These are phyloP conservation scores for Botrytis byssoidea DNA, from an alignment of 2,329 filamentous ascomycete species.

Conservation along the genomic window DNA sequence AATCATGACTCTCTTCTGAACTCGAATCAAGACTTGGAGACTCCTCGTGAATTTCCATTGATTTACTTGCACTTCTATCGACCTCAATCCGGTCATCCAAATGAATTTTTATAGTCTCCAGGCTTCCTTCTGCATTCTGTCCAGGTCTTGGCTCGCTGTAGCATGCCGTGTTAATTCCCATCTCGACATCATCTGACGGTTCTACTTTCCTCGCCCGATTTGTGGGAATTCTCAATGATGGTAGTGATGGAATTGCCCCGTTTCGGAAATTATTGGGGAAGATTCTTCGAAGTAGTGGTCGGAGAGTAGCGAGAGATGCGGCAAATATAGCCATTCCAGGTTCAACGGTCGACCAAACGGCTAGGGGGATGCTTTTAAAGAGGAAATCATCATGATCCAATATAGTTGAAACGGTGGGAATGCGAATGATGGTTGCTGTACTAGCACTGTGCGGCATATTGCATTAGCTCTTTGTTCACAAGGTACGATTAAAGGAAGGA, in stretches of 20 bases:
- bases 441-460: not conserved
- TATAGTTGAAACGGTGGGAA: not conserved
- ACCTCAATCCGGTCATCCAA: not conserved
- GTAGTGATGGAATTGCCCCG: not conserved
- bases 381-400: not conserved
- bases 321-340: slow-evolving; percentile 1
- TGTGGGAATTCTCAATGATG: not conserved
- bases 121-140: not conserved
- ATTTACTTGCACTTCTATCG: not conserved
- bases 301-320: slow-evolving; percentile 5
- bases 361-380: not conserved
- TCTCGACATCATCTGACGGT: not conserved
- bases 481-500: not conserved
- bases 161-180: not conserved
- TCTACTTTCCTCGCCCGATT: not conserved
- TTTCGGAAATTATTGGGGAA: not conserved
- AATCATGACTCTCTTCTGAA: not conserved
- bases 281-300: not conserved
- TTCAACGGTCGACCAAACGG: not conserved
- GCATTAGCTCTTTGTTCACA: not conserved
- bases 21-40: not conserved
- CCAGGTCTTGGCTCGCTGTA: not conserved
- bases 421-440: not conserved
- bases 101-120: not conserved
- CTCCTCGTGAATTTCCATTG: too few species aligned